Evolutionary conservation across 1,139 yeast genomes (phyloP), one percentile per base, ranked within the genome.

Genomic region (Yamadazyma taylorii): DNA sequence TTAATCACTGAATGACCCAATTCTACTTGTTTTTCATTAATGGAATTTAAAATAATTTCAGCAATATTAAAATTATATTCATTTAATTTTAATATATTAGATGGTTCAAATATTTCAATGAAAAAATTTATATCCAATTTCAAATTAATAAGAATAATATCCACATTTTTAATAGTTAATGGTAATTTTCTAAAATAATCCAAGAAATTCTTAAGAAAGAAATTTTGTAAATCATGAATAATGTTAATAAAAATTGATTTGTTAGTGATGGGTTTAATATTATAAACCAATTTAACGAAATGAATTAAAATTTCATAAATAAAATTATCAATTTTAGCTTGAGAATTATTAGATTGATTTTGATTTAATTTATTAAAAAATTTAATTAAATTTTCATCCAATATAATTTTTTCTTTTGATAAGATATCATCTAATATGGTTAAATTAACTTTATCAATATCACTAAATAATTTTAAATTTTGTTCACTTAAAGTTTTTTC

Each of bases 371-470:
- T 46, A 27, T 41, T 55, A 46, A 68, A 66, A 38, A 61, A 66
- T 30, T 51, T 57, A 21, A 46, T 52, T 5, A 68, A 55, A 19
- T 53, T 53, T 7, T 53, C 56, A 35, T 60, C 64, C 27, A 69
- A 59, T 53, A 62, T 56, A n/a, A 50, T 46, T 45, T 68, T 69
- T 41, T 71, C 75, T 34, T 60, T 61, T 27, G 56, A 60, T 22
- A 69, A 52, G 19, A 71, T 63, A 47, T 71, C 76, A 35, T 69
- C 75, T 37, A 69, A 58, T 11, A 70, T 67, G 0, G 74, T 64
- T 32, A 66, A 53, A 34, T 61, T 61, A 3, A 72, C 74, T 41
- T 68, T 67, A 38, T 70, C 76, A 30, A 71, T 66, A 45, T 69
- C 75, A 24, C 69, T 63, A 47, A 66, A 69, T 24, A 71, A 51